Conservation (phyloP, 352 stramenopile genomes). For the Globisporangium cylindrosporum region DNA sequence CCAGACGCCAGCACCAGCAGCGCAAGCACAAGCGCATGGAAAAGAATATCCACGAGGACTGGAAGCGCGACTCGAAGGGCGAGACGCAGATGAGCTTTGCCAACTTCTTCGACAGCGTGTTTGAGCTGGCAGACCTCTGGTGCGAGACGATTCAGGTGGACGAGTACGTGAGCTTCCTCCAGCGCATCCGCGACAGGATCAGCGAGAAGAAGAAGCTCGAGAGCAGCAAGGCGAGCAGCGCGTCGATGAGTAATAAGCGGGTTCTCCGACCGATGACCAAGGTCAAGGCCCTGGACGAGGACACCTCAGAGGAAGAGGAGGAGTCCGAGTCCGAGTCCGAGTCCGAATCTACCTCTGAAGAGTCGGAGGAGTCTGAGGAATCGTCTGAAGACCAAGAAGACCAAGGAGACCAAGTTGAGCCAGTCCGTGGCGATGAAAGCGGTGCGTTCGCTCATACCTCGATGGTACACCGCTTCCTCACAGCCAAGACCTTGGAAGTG, state of each 20-base stretch:
- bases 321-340: not conserved
- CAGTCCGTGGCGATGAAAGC: not conserved
- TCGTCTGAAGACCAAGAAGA: not conserved
- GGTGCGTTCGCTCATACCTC: slow-evolving; percentile 3
- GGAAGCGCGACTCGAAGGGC: slow-evolving; percentile 55
- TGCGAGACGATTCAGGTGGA: slow-evolving; percentile 66
- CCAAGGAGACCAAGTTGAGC: not conserved
- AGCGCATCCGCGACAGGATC: slow-evolving; percentile 34
- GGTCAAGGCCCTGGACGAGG: slow-evolving; percentile 46
- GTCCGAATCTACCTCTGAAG: slow-evolving; percentile 3
- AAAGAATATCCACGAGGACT: slow-evolving; percentile 58
- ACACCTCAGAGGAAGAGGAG: slow-evolving; percentile 34
- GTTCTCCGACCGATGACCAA: slow-evolving; percentile 44
- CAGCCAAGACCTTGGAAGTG: slow-evolving; percentile 7
- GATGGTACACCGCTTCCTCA: slow-evolving; percentile 18
- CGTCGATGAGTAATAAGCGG: slow-evolving; percentile 18
- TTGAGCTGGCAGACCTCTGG: slow-evolving; percentile 72
- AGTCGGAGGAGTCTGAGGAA: slow-evolving; percentile 4
- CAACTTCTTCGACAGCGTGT: slow-evolving; percentile 72
- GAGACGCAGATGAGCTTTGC: slow-evolving; percentile 57
- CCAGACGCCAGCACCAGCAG: not conserved
- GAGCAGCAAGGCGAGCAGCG: not conserved
- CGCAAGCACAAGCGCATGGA: slow-evolving; percentile 30
- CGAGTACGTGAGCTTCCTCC: slow-evolving; percentile 64
- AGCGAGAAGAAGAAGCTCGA: slow-evolving; percentile 22